A percentile compares a stretch with the other conserved stretches of the same genome.
Conservation (phyloP, 306 rosid species). For the Arachis stenosperma region DNA sequence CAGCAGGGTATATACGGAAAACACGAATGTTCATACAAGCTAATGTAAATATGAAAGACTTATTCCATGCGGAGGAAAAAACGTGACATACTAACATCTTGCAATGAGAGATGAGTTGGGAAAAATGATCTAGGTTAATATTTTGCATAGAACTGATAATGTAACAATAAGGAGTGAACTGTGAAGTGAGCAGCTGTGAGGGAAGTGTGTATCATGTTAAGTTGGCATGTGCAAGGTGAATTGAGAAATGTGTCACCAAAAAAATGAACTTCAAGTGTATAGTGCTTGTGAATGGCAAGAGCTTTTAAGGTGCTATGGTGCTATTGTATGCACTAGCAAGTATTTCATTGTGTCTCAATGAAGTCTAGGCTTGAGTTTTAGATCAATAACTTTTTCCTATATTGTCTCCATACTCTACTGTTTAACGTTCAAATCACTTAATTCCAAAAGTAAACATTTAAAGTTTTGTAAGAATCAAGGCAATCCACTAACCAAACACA, state of each 20-base stretch:
- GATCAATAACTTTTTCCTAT: no score
- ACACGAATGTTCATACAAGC: conserved; percentile 20
- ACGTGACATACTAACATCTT: conserved; percentile 6
- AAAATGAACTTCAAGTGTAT: no score
- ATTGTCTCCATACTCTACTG: not conserved
- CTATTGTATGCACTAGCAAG: no score
- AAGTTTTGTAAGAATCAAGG: not conserved
- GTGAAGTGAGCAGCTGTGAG: no score
- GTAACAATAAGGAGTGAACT: not conserved
- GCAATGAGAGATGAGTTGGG: not conserved
- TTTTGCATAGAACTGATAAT: not conserved
- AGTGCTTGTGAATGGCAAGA: no score
- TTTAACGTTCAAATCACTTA: not conserved
- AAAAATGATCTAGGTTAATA: conserved; percentile 16
- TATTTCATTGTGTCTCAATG: no score
- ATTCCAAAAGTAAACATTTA: not conserved
- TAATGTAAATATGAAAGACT: not conserved
- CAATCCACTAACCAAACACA: not conserved
- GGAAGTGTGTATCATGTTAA: no score
- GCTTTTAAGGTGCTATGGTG: no score
- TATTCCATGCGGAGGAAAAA: not conserved
- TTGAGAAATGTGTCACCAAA: no score
- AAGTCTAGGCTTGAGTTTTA: no score
- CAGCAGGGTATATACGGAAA: no score
- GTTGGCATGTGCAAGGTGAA: no score